Percentiles rank a stretch among this genome's conserved stretches.
These are phyloP conservation scores for Hansenula sp. DNA, from an alignment of 1,139 yeast species.

Conservation along the genomic window DNA sequence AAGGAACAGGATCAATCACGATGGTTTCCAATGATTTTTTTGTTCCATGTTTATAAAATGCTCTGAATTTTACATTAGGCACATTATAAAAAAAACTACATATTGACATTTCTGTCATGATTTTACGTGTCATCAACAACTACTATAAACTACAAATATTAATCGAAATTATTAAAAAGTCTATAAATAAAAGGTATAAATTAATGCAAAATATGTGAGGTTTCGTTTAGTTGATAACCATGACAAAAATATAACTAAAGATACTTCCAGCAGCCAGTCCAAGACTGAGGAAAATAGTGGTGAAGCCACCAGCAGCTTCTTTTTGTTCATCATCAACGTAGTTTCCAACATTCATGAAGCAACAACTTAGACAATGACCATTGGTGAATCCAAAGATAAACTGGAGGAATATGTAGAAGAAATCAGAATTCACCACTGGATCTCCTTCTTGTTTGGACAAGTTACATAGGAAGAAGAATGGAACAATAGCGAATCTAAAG, in stretches of 20 bases:
- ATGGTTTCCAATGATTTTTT: too few species aligned
- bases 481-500: constrained; percentile 51
- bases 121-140: too few species aligned
- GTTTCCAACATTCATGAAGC: constrained; percentile 75
- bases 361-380: constrained; percentile 79
- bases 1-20: too few species aligned
- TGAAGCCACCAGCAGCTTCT: constrained; percentile 93
- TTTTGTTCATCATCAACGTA: constrained; percentile 58
- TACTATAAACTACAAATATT: too few species aligned
- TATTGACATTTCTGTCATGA: too few species aligned
- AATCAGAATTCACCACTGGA: constrained; percentile 49
- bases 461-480: constrained; percentile 68
- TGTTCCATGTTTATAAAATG: too few species aligned
- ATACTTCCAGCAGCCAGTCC: constrained; percentile 80
- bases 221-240: not conserved
- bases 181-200: not conserved
- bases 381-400: constrained; percentile 79
- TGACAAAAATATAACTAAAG: constrained; percentile 64
- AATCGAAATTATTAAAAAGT: too few species aligned
- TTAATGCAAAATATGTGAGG: not conserved
- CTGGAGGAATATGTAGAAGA: constrained; percentile 64
- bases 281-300: constrained; percentile 67
- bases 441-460: constrained; percentile 33
- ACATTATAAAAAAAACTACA: too few species aligned
- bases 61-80: too few species aligned